Evolutionary conservation across 2,329 filamentous ascomycete species (phyloP).

Genomic region (Scedosporium aurantiacum): DNA sequence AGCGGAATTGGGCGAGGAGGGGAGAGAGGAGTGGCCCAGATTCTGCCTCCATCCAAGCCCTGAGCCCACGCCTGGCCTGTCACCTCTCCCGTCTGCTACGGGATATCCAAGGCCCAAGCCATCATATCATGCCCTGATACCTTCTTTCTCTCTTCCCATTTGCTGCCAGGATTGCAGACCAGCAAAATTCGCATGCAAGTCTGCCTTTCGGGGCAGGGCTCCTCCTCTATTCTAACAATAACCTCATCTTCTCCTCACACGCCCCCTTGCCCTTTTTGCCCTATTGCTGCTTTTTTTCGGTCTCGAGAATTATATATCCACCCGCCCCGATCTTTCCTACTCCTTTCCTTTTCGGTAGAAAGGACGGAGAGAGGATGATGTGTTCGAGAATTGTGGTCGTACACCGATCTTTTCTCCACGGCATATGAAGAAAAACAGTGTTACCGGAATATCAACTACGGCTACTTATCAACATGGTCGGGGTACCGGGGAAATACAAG

Average conservation of each 20-base stretch:
- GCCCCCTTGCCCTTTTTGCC: background rate
- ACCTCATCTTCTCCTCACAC: background rate
- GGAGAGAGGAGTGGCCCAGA: background rate
- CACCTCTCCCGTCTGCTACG: too few relatives aligned
- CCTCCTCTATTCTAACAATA: background rate
- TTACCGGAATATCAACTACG: background rate
- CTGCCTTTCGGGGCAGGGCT: background rate
- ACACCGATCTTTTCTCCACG: background rate
- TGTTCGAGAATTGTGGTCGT: background rate
- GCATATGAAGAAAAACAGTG: background rate
- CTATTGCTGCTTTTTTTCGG: background rate
- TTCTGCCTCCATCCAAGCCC: background rate
- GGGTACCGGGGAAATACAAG: slow-evolving; percentile 53
- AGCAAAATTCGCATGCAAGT: too few relatives aligned
- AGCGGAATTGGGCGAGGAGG: background rate
- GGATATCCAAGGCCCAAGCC: too few relatives aligned
- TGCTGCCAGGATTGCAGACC: too few relatives aligned
- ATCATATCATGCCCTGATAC: too few relatives aligned
- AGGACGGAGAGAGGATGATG: background rate
- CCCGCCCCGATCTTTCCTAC: background rate
- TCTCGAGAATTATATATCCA: background rate
- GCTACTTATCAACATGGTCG: slow-evolving; percentile 36
- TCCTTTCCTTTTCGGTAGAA: background rate
- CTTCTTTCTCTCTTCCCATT: too few relatives aligned
- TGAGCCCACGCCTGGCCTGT: too few relatives aligned